A percentile compares a stretch with the other conserved stretches of the same genome.
Evolutionary conservation across 2,329 filamentous ascomycete genomes (phyloP).

Genomic region (Cadophora gregata): DNA sequence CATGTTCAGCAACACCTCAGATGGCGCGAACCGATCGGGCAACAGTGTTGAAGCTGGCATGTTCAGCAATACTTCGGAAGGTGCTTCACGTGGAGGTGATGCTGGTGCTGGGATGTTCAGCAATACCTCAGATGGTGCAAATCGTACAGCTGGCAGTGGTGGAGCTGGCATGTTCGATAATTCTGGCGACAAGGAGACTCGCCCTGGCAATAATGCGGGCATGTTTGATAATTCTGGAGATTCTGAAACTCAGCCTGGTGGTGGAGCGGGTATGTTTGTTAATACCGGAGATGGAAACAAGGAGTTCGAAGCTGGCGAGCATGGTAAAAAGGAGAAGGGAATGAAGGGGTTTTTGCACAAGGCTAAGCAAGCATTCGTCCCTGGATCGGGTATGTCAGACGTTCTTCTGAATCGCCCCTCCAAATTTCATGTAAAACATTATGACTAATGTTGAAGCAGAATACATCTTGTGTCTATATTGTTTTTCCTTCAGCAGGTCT

Average conservation of each 20-base stretch:
- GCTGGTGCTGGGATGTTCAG: not conserved
- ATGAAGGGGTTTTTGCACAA: constrained; percentile 3
- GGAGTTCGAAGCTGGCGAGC: not conserved
- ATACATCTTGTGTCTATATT: no score
- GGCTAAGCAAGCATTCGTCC: constrained; percentile 2
- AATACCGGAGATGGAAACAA: not conserved
- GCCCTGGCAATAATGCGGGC: not conserved
- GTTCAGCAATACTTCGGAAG: constrained; percentile 13
- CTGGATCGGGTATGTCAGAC: not conserved
- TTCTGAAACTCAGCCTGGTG: not conserved
- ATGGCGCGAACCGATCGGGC: not conserved
- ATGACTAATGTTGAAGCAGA: no score
- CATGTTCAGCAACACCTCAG: not conserved
- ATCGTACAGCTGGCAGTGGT: not conserved
- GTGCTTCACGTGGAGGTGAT: not conserved
- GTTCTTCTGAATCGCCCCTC: not conserved
- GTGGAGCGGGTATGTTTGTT: constrained; percentile 13
- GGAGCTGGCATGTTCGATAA: constrained; percentile 15
- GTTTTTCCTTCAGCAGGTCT: no score
- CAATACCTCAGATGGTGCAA: not conserved
- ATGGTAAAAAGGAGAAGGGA: constrained; percentile 3
- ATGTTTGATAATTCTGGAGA: constrained; percentile 13
- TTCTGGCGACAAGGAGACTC: not conserved
- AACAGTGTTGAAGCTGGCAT: constrained; percentile 1
- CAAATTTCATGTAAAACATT: no score